Conservation (phyloP, 2,329 filamentous ascomycete species). For the Gnomoniopsis smithogilvyi region DNA sequence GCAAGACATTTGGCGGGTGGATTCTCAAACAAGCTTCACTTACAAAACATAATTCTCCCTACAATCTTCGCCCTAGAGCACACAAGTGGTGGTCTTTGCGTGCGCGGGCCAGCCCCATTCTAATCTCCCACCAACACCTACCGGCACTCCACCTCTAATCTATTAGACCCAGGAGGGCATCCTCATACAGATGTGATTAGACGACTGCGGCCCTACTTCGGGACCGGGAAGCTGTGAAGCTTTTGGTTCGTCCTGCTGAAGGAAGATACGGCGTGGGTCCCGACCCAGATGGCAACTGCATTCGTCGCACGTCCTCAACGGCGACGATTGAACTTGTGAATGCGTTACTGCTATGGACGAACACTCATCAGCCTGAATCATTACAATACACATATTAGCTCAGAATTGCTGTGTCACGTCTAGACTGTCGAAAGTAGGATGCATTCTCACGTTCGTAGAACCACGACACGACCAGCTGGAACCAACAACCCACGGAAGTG, state of each 20-base stretch:
- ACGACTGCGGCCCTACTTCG: neutral
- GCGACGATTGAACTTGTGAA: neutral
- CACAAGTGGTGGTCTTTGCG: slow-evolving; percentile 7
- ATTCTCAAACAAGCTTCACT: neutral
- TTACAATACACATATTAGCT: neutral
- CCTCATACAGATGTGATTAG: neutral
- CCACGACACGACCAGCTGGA: too few species aligned
- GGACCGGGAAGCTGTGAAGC: neutral
- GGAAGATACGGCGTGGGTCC: neutral
- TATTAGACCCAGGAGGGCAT: neutral
- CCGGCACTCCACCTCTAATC: slow-evolving; percentile 8
- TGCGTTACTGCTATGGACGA: neutral
- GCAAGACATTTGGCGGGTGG: neutral
- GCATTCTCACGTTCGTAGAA: too few species aligned
- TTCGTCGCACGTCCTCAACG: neutral
- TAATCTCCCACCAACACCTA: slow-evolving; percentile 8
- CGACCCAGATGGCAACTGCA: neutral
- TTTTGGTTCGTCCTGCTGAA: neutral
- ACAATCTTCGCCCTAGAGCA: neutral
- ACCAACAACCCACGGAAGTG: too few species aligned
- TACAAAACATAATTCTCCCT: neutral
- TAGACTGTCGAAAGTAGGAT: neutral
- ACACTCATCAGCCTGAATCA: neutral
- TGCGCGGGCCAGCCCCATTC: slow-evolving; percentile 5
- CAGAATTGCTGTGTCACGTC: neutral